phyloP scores from a whole-genome alignment of 116 monocot genomes.

The Phalaenopsis hybrid region DNA sequence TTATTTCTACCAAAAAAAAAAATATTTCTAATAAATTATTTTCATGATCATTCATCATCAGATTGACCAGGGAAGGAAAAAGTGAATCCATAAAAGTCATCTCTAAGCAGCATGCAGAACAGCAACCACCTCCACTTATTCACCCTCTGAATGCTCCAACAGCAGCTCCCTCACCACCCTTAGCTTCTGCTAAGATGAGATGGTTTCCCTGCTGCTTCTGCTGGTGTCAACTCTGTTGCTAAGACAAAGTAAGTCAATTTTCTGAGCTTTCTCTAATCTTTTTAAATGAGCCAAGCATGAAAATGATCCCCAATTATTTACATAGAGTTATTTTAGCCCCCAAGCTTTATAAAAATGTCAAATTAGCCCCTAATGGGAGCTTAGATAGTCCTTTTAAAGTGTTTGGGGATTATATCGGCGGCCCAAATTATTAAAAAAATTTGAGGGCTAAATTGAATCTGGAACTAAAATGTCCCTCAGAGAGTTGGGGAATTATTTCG shows the following conservation, averaged over 20 bases:
- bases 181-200: background rate
- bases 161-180: background rate
- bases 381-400: too few relatives aligned
- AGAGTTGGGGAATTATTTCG: too few relatives aligned
- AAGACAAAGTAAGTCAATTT: background rate
- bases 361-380: too few relatives aligned
- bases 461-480: too few relatives aligned
- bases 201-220: slow-evolving; percentile 3
- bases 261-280: background rate
- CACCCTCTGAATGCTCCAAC: background rate
- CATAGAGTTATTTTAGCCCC: too few relatives aligned
- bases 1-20: too few relatives aligned
- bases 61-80: slow-evolving; percentile 6
- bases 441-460: too few relatives aligned
- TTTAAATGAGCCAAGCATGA: too few relatives aligned
- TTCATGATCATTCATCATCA: background rate
- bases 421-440: too few relatives aligned
- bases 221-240: background rate
- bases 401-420: too few relatives aligned
- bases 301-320: too few relatives aligned
- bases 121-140: background rate
- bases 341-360: too few relatives aligned
- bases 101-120: background rate
- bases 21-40: background rate
- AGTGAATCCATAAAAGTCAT: slow-evolving; percentile 1